Base-by-base conservation (phyloP, 495 filamentous ascomycete genomes). In the Astrothelium subdiscretum region DNA sequence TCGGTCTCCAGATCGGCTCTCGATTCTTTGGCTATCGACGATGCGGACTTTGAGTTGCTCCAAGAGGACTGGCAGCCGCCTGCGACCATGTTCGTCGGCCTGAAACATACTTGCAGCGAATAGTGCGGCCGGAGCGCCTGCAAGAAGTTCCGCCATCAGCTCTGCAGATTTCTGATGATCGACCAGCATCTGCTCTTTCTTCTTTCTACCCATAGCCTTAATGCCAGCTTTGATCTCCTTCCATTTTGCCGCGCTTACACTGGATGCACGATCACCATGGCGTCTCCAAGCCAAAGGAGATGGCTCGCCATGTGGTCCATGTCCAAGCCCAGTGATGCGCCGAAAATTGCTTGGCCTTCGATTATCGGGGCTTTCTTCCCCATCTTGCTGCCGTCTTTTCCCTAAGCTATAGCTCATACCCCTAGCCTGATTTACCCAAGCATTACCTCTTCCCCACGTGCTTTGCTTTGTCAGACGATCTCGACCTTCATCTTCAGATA, bases 41-140 rank as follows among this genome's bases (percentile, higher is more conserved):
- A 99, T 86, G 18, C 84, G 83, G 58, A 99, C 80, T 69, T 96
- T 95, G 58, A 99, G 79, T 75, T 99, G 94, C 71, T 99, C 94
- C 2, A 99, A 80, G 5, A 99, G 80, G 58, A 99, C 89, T 1
- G 94, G 94, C 52, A 97, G 95, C 32, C 92, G 83, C 70, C 88
- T 94, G 75, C 96, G 94, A 43, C 91, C 91, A 65, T 96, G 89
- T 72, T 99, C 94, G 65, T 99, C 94, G 40, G 94, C 81, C 73
- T 99, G 94, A 68, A 96, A 92, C 87, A 96, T 96, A 67, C 90
- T 96, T 6, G 94, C 94, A 44, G 97, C 75, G 63, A 99, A 95
- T 60, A 97, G 74, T 26, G 90, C 94, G 12, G 94, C 94, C 10
- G 94, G 94, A 0, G 89, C 86, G 38, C 88, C 94, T 6, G 94